These are phyloP conservation scores for Exophiala viscosa DNA, from an alignment of 2,329 filamentous ascomycete species.

Conservation along the genomic window DNA sequence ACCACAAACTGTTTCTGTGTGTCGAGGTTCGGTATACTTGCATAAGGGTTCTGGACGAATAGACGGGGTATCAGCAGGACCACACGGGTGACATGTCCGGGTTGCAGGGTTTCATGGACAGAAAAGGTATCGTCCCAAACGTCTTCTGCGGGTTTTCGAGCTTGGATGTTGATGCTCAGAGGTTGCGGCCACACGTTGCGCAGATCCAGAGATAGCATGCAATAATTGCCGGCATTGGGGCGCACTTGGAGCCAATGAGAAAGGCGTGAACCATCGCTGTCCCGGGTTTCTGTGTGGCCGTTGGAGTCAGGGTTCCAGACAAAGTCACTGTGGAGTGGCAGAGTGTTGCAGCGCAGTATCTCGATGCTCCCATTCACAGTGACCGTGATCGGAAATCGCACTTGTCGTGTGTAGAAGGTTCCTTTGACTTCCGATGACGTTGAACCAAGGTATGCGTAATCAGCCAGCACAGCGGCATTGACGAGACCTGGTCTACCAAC, in stretches of 20 bases:
- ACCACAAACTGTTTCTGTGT: conserved; percentile 92
- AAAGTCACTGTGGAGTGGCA: conserved; percentile 67
- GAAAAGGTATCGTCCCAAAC: conserved; percentile 28
- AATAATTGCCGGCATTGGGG: conserved; percentile 58
- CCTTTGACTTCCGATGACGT: conserved; percentile 64
- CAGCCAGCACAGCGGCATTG: conserved; percentile 72
- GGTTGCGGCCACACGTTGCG: conserved; percentile 86
- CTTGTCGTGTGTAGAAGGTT: conserved; percentile 77
- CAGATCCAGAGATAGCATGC: conserved; percentile 75
- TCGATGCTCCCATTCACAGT: conserved; percentile 92
- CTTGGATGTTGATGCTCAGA: conserved; percentile 62
- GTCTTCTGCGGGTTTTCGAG: conserved; percentile 32
- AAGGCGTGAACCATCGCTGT: conserved; percentile 1
- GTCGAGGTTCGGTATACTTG: conserved; percentile 71
- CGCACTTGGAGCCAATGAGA: conserved; percentile 13
- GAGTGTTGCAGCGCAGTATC: conserved; percentile 71
- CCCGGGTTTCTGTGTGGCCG: conserved; percentile 30
- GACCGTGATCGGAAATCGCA: conserved; percentile 74
- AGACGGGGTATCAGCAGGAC: conserved; percentile 72
- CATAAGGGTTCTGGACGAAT: conserved; percentile 71
- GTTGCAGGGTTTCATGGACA: conserved; percentile 49
- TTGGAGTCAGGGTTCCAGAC: conserved; percentile 52
- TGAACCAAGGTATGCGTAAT: conserved; percentile 78
- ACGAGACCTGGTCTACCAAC: conserved; percentile 82
- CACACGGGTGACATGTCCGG: conserved; percentile 65